Conservation (phyloP, 1,284 basidiomycete species). For the Boletus semigastroideus region DNA sequence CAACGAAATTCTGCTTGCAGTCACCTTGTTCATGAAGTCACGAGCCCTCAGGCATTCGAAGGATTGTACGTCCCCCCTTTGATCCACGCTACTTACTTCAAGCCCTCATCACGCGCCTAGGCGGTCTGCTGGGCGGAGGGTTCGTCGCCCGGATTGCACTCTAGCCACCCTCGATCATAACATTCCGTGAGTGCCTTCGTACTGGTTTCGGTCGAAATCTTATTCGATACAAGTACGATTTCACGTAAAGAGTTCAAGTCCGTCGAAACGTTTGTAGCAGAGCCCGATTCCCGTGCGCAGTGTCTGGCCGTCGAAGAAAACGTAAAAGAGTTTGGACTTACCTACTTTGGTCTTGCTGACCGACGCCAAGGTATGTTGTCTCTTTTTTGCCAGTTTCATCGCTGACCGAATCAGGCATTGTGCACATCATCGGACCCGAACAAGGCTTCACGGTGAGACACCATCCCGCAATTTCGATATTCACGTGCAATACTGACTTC, state of each 20-base stretch:
- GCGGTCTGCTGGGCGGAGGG: conserved; percentile 77
- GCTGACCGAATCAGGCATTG: conserved; percentile 64
- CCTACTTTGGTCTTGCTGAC: conserved; percentile 94
- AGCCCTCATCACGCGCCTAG: conserved; percentile 38
- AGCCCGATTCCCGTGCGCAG: conserved; percentile 92
- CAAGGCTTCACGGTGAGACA: conserved; percentile 85
- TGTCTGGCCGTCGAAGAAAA: conserved; percentile 90
- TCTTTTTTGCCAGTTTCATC: background rate
- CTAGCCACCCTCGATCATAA: conserved; percentile 96
- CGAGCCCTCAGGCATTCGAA: conserved; percentile 95
- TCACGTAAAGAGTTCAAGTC: conserved; percentile 85
- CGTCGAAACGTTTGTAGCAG: conserved; percentile 77
- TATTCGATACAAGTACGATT: conserved; percentile 56
- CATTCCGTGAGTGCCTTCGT: conserved; percentile 72
- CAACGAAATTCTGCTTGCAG: conserved; percentile 40
- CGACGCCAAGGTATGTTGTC: conserved; percentile 72
- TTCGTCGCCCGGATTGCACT: conserved; percentile 91
- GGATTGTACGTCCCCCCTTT: conserved; percentile 63
- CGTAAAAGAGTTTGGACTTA: conserved; percentile 92
- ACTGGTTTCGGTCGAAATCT: conserved; percentile 9
- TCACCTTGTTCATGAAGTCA: conserved; percentile 95
- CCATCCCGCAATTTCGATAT: background rate
- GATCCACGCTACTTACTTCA: conserved; percentile 2
- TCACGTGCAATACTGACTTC: background rate
- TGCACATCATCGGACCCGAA: conserved; percentile 95